These are phyloP conservation scores for Boletus semigastroideus DNA, from an alignment of 1,284 basidiomycete species.

Conservation along the genomic window DNA sequence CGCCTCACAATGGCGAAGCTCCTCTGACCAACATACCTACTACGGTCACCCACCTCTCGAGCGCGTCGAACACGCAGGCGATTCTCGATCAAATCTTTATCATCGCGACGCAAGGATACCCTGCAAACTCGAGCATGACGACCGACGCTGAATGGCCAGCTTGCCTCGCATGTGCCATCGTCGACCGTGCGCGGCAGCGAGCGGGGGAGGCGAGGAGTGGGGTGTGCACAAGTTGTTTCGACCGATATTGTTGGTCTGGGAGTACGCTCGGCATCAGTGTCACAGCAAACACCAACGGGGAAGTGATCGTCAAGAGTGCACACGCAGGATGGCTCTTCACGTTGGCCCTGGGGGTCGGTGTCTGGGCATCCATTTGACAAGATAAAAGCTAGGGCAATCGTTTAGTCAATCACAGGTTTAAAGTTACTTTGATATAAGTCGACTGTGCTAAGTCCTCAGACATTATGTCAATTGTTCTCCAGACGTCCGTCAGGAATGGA, in stretches of 20 bases:
- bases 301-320: background rate
- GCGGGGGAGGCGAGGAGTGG: slow-evolving; percentile 33
- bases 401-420: too few species aligned
- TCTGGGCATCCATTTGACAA: background rate
- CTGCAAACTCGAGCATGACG: slow-evolving; percentile 6
- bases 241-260: slow-evolving; percentile 41
- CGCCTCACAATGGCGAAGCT: slow-evolving; percentile 39
- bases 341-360: background rate
- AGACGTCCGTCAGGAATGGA: too few species aligned
- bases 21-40: slow-evolving; percentile 46
- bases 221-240: slow-evolving; percentile 40
- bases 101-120: slow-evolving; percentile 43
- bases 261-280: background rate
- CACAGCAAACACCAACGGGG: background rate
- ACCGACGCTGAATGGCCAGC: slow-evolving; percentile 42
- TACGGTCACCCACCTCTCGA: slow-evolving; percentile 24
- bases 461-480: too few species aligned
- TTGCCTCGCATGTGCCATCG: slow-evolving; percentile 45
- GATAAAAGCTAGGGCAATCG: background rate
- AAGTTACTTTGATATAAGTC: too few species aligned
- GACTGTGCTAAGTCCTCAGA: too few species aligned
- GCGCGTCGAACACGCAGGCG: slow-evolving; percentile 33
- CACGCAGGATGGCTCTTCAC: slow-evolving; percentile 2
- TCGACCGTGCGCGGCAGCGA: slow-evolving; percentile 39
- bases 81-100: slow-evolving; percentile 43